phyloP scores from a whole-genome alignment of 2,329 filamentous ascomycete genomes.

The Fusarium longipes region DNA sequence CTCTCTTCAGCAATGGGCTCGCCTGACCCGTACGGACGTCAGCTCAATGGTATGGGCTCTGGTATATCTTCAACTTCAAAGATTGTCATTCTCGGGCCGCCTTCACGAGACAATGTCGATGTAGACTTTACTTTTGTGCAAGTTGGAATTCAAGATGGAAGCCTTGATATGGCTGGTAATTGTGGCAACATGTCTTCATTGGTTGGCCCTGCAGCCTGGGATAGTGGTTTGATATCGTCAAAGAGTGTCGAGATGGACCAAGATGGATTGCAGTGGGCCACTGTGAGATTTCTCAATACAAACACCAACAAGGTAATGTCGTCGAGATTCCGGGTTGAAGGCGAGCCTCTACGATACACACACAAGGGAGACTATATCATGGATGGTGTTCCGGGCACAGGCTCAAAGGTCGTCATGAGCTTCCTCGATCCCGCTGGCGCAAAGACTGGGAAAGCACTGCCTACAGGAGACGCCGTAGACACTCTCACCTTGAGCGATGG shows the following conservation, averaged over 20 bases:
- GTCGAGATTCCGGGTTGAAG: constrained; percentile 64
- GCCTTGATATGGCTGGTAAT: constrained; percentile 75
- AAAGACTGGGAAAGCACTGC: constrained; percentile 65
- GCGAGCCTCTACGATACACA: constrained; percentile 47
- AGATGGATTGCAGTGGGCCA: constrained; percentile 51
- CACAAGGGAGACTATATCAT: constrained; percentile 66
- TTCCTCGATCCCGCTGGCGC: constrained; percentile 73
- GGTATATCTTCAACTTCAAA: constrained; percentile 77
- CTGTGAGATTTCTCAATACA: constrained; percentile 74
- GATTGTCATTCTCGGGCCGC: constrained; percentile 71
- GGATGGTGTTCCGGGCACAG: constrained; percentile 71
- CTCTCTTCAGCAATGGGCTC: constrained; percentile 71
- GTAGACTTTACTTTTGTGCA: constrained; percentile 79
- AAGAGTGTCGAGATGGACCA: constrained; percentile 34
- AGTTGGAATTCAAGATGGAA: constrained; percentile 69
- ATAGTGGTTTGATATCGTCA: constrained; percentile 45
- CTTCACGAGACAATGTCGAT: constrained; percentile 62
- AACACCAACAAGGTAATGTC: constrained; percentile 75
- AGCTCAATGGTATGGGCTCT: constrained; percentile 78
- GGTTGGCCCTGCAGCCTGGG: constrained; percentile 66
- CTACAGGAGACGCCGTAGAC: constrained; percentile 67
- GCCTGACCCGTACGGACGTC: constrained; percentile 73
- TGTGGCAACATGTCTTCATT: constrained; percentile 80
- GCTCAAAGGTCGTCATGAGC: constrained; percentile 67
- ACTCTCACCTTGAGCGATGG: constrained; percentile 54